Conservation (phyloP, 2,329 filamentous ascomycete genomes). For the Penicillium italicum region DNA sequence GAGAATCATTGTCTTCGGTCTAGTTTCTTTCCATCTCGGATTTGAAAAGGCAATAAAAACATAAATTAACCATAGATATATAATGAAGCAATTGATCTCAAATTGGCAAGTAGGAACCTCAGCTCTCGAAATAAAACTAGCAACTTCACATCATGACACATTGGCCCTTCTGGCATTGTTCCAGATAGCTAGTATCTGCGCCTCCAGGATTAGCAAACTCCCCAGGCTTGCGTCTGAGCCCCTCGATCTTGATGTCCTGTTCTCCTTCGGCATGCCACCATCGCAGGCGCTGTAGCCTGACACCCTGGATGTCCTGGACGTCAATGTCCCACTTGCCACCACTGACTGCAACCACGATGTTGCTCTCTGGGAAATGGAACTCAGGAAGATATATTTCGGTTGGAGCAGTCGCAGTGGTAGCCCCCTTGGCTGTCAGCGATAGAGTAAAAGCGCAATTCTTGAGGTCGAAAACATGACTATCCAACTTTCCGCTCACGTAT, state of each 20-base stretch:
- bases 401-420: conserved; percentile 61
- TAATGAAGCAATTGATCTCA: neutral
- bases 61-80: neutral
- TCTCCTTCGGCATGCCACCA: conserved; percentile 94
- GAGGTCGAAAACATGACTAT: conserved; percentile 76
- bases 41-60: neutral
- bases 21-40: neutral
- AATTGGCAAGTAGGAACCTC: neutral
- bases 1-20: neutral
- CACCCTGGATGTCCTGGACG: conserved; percentile 65
- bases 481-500: conserved; percentile 66
- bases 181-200: conserved; percentile 75
- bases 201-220: conserved; percentile 49
- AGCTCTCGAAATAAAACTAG: neutral
- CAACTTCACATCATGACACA: conserved; percentile 50
- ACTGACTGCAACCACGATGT: conserved; percentile 68
- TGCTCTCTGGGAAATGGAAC: conserved; percentile 80
- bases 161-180: conserved; percentile 51
- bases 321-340: conserved; percentile 89
- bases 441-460: conserved; percentile 73
- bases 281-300: conserved; percentile 68
- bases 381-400: conserved; percentile 85
- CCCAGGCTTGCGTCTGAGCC: conserved; percentile 60
- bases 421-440: conserved; percentile 58
- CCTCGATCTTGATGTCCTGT: conserved; percentile 73